Percentiles rank a stretch among this genome's conserved stretches.
Evolutionary conservation across 306 rosid species (phyloP).

Genomic region (Cyamopsis tetragonoloba): DNA sequence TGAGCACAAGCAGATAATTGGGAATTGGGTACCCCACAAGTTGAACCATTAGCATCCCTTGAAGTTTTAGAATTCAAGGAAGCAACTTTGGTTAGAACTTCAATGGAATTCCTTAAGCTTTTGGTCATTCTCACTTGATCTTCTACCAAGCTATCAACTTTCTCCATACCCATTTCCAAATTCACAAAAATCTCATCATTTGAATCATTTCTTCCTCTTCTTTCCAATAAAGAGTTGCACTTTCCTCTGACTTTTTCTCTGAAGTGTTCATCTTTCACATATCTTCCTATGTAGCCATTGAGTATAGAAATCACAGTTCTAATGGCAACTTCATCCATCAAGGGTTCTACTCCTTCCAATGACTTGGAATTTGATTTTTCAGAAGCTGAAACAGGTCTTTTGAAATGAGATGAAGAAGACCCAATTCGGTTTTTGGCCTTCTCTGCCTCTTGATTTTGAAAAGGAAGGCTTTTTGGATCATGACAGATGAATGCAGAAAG

Average conservation of each 20-base stretch:
- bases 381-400: constrained; percentile 37
- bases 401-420: constrained; percentile 42
- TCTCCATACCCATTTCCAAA: constrained; percentile 51
- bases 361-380: constrained; percentile 46
- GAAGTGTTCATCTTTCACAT: constrained; percentile 51
- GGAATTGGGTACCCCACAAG: constrained; percentile 39
- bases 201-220: constrained; percentile 31
- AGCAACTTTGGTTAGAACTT: constrained; percentile 41
- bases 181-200: constrained; percentile 37
- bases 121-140: constrained; percentile 36
- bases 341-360: constrained; percentile 36
- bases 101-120: constrained; percentile 41
- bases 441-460: constrained; percentile 28
- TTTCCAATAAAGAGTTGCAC: constrained; percentile 45
- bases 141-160: constrained; percentile 48
- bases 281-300: constrained; percentile 71
- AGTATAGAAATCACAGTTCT: constrained; percentile 60
- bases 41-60: constrained; percentile 35
- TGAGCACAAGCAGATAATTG: constrained; percentile 65
- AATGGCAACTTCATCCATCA: constrained; percentile 54
- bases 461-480: constrained; percentile 34
- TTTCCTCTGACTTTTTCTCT: constrained; percentile 43
- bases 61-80: constrained; percentile 37
- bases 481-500: constrained; percentile 57
- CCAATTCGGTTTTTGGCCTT: constrained; percentile 27